Evolutionary conservation across 805 yeast genomes (phyloP).

Genomic region (Yarrowia hollandica): DNA sequence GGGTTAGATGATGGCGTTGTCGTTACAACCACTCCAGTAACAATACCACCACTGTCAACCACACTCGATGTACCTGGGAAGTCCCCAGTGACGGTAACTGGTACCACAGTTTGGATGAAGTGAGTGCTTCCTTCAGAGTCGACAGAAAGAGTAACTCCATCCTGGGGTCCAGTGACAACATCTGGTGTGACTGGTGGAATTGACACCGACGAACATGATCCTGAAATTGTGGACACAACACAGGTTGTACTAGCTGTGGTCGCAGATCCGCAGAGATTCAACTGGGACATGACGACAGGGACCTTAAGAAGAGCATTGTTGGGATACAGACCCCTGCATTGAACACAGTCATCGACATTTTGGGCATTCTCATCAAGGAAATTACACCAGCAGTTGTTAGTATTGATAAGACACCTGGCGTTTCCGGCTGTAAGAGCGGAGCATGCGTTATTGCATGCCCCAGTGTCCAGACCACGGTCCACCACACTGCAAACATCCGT

Average conservation of each 20-base stretch:
- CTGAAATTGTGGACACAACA: neutral
- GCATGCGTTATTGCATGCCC: neutral
- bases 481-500: neutral
- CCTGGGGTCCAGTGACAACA: neutral
- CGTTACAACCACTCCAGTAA: no score
- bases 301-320: neutral
- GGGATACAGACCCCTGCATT: neutral
- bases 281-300: neutral
- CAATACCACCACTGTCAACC: neutral
- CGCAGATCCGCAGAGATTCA: neutral
- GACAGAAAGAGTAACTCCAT: neutral
- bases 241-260: neutral
- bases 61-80: neutral
- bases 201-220: neutral
- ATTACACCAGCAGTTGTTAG: neutral
- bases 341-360: neutral
- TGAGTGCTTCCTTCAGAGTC: neutral
- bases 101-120: neutral
- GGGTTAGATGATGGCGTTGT: no score
- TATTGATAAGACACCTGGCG: neutral
- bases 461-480: neutral
- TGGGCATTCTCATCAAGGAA: neutral
- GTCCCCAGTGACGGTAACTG: neutral
- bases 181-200: neutral
- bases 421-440: neutral